A percentile compares a stretch with the other conserved stretches of the same genome.
These are phyloP conservation scores for Cadophora sp. DNA, from an alignment of 2,329 filamentous ascomycete species.

Conservation along the genomic window DNA sequence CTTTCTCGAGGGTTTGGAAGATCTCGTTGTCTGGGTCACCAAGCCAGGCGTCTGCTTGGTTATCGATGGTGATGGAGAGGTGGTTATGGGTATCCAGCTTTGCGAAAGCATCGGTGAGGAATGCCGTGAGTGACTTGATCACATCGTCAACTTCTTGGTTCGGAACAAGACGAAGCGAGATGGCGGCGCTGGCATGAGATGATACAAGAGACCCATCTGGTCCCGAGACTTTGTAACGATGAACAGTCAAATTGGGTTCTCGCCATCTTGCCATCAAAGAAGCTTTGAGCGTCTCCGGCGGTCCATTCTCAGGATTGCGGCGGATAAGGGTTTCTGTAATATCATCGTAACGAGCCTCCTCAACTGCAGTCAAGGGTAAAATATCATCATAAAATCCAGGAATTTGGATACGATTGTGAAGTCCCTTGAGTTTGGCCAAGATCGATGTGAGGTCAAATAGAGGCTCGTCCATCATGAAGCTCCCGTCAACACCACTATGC, in stretches of 20 bases:
- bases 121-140: constrained; percentile 68
- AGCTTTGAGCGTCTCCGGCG: constrained; percentile 74
- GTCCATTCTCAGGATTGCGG: constrained; percentile 66
- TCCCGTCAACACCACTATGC: constrained; percentile 97
- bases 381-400: constrained; percentile 90
- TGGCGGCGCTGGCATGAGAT: constrained; percentile 82
- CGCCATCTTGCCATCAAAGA: constrained; percentile 94
- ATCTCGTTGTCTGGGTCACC: constrained; percentile 91
- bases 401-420: constrained; percentile 80
- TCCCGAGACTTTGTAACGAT: constrained; percentile 90
- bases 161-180: constrained; percentile 91
- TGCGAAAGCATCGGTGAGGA: constrained; percentile 74
- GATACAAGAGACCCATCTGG: constrained; percentile 93
- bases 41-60: constrained; percentile 95
- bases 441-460: constrained; percentile 89
- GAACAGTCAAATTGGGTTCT: constrained; percentile 92
- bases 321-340: constrained; percentile 80
- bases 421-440: constrained; percentile 81
- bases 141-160: constrained; percentile 89
- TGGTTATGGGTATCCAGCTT: constrained; percentile 80
- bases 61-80: constrained; percentile 84
- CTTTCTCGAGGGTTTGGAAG: constrained; percentile 85
- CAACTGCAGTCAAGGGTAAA: constrained; percentile 73
- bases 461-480: constrained; percentile 86
- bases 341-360: constrained; percentile 82